These are phyloP conservation scores for Bassia scoparia DNA, from an alignment of 148 eudicot species.

Conservation along the genomic window DNA sequence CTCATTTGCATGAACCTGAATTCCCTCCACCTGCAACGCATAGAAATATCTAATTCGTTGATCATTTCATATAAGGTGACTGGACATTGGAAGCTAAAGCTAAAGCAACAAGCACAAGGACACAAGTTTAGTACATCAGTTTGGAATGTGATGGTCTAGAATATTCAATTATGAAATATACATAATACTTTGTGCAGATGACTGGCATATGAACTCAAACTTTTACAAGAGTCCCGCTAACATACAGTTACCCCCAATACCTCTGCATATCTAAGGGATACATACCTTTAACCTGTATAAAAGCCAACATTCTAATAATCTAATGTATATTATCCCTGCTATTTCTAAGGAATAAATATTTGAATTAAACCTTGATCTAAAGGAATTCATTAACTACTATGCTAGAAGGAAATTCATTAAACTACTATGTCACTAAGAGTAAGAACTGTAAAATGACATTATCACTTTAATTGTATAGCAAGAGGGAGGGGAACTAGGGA, in stretches of 20 bases:
- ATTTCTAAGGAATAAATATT: neutral
- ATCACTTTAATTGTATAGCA: too few species aligned
- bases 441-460: neutral
- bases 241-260: neutral
- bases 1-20: slow-evolving; percentile 90
- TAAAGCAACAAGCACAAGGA: too few species aligned
- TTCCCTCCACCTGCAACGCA: slow-evolving; percentile 66
- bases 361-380: too few species aligned
- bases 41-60: too few species aligned
- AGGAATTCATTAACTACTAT: too few species aligned
- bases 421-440: neutral
- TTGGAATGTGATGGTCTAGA: too few species aligned
- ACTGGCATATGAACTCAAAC: neutral
- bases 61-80: too few species aligned
- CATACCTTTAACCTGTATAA: neutral
- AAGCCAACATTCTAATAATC: neutral
- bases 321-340: neutral
- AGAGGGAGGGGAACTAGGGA: too few species aligned
- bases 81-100: too few species aligned
- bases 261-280: neutral
- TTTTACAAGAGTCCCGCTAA: neutral
- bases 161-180: neutral
- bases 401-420: neutral
- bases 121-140: too few species aligned
- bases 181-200: neutral